Percentiles rank a stretch among this genome's conserved stretches.
phyloP scores from a whole-genome alignment of 441 rosid species.

The Populus hybrid region DNA sequence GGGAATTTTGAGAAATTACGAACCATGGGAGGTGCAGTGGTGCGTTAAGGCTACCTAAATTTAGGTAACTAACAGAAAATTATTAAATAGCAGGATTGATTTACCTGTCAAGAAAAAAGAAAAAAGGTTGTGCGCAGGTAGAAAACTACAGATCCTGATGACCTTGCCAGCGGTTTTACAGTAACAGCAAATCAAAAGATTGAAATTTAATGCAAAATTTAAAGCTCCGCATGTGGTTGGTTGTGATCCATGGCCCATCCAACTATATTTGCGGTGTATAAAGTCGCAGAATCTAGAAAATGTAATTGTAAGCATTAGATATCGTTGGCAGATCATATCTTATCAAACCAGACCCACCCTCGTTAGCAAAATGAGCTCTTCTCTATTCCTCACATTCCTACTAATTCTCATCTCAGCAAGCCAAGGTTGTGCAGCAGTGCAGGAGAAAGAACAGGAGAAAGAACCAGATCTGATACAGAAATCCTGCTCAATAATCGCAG shows the following conservation, averaged over 20 bases:
- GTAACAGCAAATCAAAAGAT: background rate
- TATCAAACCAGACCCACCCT: background rate
- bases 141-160: too few species aligned
- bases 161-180: too few species aligned
- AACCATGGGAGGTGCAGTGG: too few species aligned
- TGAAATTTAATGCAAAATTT: background rate
- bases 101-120: too few species aligned
- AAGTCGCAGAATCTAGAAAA: background rate
- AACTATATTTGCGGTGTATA: background rate
- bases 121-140: too few species aligned
- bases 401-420: background rate
- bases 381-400: background rate
- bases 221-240: background rate
- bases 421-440: background rate
- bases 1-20: too few species aligned
- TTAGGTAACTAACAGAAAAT: too few species aligned
- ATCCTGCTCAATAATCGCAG: background rate
- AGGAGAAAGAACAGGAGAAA: background rate
- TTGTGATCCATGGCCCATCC: background rate
- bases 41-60: too few species aligned
- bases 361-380: background rate
- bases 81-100: too few species aligned
- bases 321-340: background rate
- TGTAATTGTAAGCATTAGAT: background rate
- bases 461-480: constrained; percentile 1